phyloP scores from a whole-genome alignment of 140 eudicot species.

The Eryngium alpinum region DNA sequence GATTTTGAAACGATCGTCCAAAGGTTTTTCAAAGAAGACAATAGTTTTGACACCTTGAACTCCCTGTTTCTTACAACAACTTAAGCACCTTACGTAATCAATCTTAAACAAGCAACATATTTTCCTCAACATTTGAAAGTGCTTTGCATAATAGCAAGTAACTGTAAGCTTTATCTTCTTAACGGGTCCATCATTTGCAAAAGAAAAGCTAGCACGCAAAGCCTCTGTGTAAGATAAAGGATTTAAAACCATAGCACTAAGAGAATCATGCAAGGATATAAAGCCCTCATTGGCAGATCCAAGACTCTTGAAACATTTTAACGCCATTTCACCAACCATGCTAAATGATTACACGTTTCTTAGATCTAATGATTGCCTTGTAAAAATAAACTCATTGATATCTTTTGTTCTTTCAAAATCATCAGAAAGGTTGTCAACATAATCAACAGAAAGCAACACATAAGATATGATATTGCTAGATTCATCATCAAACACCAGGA shows the following conservation, averaged over 20 bases:
- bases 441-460: slow-evolving; percentile 58
- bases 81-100: slow-evolving; percentile 71
- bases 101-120: slow-evolving; percentile 88
- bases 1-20: slow-evolving; percentile 89
- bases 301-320: slow-evolving; percentile 53
- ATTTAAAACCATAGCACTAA: slow-evolving; percentile 50
- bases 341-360: slow-evolving; percentile 35
- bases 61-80: slow-evolving; percentile 98
- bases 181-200: slow-evolving; percentile 57
- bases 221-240: slow-evolving; percentile 61
- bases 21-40: slow-evolving; percentile 90
- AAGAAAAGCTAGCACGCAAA: slow-evolving; percentile 64
- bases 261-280: slow-evolving; percentile 49
- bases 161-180: slow-evolving; percentile 76
- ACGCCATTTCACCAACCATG: slow-evolving; percentile 52
- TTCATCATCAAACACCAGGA: slow-evolving; percentile 92
- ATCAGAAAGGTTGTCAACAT: slow-evolving; percentile 52
- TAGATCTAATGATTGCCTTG: slow-evolving; percentile 42
- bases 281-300: slow-evolving; percentile 63
- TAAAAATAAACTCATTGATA: slow-evolving; percentile 30
- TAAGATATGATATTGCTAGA: slow-evolving; percentile 89
- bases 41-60: slow-evolving; percentile 99
- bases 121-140: slow-evolving; percentile 79
- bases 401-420: slow-evolving; percentile 59
- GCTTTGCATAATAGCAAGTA: slow-evolving; percentile 74